Conservation (phyloP, 192 early-diverging fungal species). For the Allomyces macrogynus region DNA sequence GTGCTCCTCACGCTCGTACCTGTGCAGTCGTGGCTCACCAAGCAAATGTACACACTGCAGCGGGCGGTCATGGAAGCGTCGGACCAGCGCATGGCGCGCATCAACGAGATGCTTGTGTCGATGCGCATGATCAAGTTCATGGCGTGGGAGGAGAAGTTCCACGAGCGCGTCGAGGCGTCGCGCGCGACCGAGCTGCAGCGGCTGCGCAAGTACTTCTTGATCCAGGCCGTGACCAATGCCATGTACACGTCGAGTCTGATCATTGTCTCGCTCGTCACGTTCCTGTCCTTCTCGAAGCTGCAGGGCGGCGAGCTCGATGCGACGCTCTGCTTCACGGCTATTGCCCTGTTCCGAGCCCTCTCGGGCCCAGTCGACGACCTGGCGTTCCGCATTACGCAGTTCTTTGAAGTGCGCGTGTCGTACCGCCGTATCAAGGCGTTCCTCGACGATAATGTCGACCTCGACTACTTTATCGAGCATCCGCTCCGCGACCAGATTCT, state of each 20-base stretch:
- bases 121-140: conserved; percentile 89
- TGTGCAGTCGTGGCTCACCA: conserved; percentile 25
- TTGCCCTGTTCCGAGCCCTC: conserved; percentile 30
- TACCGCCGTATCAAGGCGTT: not conserved
- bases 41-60: conserved; percentile 26
- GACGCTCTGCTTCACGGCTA: conserved; percentile 45
- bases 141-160: conserved; percentile 62
- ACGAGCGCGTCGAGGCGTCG: conserved; percentile 36
- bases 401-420: not conserved
- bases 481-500: not conserved
- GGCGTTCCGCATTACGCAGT: not conserved
- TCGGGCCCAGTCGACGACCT: not conserved
- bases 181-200: conserved; percentile 42
- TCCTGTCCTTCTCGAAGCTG: conserved; percentile 35
- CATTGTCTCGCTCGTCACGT: conserved; percentile 33
- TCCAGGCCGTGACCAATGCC: conserved; percentile 33
- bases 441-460: not conserved
- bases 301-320: conserved; percentile 32
- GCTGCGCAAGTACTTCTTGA: conserved; percentile 24
- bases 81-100: conserved; percentile 59
- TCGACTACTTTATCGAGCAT: not conserved
- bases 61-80: conserved; percentile 26
- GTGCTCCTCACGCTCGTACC: conserved; percentile 45
- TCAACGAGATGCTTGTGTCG: conserved; percentile 73
- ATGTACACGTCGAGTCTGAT: conserved; percentile 37